These are phyloP conservation scores for Aureoboletus auriporus DNA, from an alignment of 768 basidiomycete species.

Conservation along the genomic window DNA sequence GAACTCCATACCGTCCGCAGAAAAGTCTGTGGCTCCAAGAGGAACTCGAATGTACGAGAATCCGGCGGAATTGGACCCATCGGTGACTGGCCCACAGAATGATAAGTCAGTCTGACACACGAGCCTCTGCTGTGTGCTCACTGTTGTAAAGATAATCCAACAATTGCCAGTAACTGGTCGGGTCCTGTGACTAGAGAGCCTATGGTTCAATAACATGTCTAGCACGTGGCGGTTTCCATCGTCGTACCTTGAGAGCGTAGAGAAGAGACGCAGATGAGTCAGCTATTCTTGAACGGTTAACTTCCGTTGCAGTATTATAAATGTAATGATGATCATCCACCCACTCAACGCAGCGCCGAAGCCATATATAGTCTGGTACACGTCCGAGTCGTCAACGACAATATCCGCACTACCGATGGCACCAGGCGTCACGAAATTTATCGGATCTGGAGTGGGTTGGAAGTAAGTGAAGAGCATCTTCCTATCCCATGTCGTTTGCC, in stretches of 20 bases:
- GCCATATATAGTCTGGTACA: conserved; percentile 63
- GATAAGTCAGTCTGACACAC: background rate
- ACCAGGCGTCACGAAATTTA: conserved; percentile 42
- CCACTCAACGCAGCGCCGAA: conserved; percentile 66
- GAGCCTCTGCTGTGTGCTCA: conserved; percentile 1
- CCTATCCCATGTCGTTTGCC: conserved; percentile 47
- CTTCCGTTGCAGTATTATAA: background rate
- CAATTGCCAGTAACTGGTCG: conserved; percentile 54
- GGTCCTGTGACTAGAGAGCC: conserved; percentile 42
- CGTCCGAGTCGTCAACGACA: conserved; percentile 46
- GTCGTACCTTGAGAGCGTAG: conserved; percentile 58
- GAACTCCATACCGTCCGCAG: conserved; percentile 39
- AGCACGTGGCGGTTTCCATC: background rate
- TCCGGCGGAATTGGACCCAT: conserved; percentile 61
- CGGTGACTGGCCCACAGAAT: conserved; percentile 36
- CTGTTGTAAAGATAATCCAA: conserved; percentile 55
- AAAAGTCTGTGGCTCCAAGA: conserved; percentile 74
- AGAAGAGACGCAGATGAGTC: conserved; percentile 66
- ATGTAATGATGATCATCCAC: conserved; percentile 3
- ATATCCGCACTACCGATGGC: conserved; percentile 59
- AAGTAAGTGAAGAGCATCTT: conserved; percentile 28
- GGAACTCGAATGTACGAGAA: conserved; percentile 67
- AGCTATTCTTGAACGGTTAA: conserved; percentile 36
- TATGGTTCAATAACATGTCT: conserved; percentile 1
- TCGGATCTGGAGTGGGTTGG: conserved; percentile 26